These are phyloP conservation scores for Xylariomycetidae sp. DNA, from an alignment of 2,329 filamentous ascomycete species.

Conservation along the genomic window DNA sequence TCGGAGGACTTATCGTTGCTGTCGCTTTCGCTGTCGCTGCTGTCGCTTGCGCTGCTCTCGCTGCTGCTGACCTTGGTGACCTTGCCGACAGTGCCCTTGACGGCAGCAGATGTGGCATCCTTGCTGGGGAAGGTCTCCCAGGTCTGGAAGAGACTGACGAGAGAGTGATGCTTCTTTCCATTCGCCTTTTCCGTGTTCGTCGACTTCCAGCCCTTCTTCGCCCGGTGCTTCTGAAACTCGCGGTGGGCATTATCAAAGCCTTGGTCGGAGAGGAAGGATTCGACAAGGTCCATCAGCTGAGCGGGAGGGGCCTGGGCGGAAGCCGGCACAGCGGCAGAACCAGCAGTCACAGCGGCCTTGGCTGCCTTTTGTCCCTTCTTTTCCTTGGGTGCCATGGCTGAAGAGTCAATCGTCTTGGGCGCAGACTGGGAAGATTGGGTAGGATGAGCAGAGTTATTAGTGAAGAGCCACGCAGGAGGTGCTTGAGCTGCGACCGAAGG, in stretches of 20 bases:
- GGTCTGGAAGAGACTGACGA: slow-evolving; percentile 44
- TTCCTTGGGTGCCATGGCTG: slow-evolving; percentile 21
- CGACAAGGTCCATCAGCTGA: slow-evolving; percentile 61
- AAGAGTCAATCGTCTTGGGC: slow-evolving; percentile 2
- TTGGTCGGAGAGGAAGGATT: slow-evolving; percentile 59
- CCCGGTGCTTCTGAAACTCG: slow-evolving; percentile 58
- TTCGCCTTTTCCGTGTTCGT: slow-evolving; percentile 19
- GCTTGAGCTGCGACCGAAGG: slow-evolving; percentile 12
- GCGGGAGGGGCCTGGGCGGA: slow-evolving; percentile 39
- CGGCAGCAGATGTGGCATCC: slow-evolving; percentile 20
- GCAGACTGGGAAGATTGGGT: slow-evolving; percentile 2
- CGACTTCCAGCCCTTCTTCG: slow-evolving; percentile 42
- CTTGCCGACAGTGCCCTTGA: slow-evolving; percentile 18
- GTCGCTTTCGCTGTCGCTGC: slow-evolving; percentile 19
- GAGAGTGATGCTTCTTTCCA: slow-evolving; percentile 32
- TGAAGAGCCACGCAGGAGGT: slow-evolving; percentile 28
- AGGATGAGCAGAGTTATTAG: slow-evolving; percentile 23
- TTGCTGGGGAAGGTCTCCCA: slow-evolving; percentile 40
- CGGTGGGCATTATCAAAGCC: slow-evolving; percentile 56
- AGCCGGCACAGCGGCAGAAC: slow-evolving; percentile 8
- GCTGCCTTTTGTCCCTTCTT: slow-evolving; percentile 17
- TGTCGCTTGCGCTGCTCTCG: slow-evolving; percentile 24
- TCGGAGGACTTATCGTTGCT: slow-evolving; percentile 25
- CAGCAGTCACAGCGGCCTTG: slow-evolving; percentile 11
- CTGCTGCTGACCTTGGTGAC: slow-evolving; percentile 24